Evolutionary conservation across 2,329 filamentous ascomycete genomes (phyloP).

Genomic region (Aotearoamyces nothofagi): DNA sequence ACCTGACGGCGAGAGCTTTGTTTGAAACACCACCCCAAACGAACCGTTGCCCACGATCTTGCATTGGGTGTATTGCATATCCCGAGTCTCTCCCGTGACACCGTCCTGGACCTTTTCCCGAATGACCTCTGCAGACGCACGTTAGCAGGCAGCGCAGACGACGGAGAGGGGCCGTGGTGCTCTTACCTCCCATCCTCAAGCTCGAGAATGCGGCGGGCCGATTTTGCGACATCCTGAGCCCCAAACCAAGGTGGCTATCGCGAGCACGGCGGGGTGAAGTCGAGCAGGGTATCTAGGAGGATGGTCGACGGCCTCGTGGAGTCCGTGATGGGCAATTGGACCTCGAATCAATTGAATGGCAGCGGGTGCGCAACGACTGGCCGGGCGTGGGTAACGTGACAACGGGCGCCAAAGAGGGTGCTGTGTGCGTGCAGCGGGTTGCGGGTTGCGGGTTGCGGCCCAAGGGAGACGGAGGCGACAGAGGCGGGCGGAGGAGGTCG

Average conservation of each 20-base stretch:
- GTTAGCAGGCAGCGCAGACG: slow-evolving; percentile 12
- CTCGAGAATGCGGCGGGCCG: slow-evolving; percentile 77
- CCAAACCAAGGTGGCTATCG: slow-evolving; percentile 22
- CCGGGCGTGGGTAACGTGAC: slow-evolving; percentile 3
- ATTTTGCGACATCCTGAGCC: slow-evolving; percentile 64
- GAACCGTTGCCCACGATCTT: slow-evolving; percentile 99
- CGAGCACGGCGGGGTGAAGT: slow-evolving; percentile 24
- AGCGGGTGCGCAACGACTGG: slow-evolving; percentile 1
- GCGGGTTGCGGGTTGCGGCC: background rate
- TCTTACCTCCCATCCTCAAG: slow-evolving; percentile 91
- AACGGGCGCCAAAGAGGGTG: background rate
- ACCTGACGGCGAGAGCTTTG: slow-evolving; percentile 91
- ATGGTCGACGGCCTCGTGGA: slow-evolving; percentile 24
- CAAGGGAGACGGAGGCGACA: background rate
- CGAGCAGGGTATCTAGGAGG: slow-evolving; percentile 28
- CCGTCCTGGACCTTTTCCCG: slow-evolving; percentile 99
- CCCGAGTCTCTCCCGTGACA: slow-evolving; percentile 87
- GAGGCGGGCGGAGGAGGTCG: background rate
- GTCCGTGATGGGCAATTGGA: slow-evolving; percentile 38
- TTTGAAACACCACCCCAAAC: slow-evolving; percentile 98
- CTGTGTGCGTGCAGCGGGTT: background rate
- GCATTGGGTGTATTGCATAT: slow-evolving; percentile 97
- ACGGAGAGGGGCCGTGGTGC: slow-evolving; percentile 2
- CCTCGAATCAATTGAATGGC: slow-evolving; percentile 8
- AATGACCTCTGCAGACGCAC: slow-evolving; percentile 62